These are phyloP conservation scores for Panicum virgatum DNA, from an alignment of 202 grass and related monocot species.

Conservation along the genomic window DNA sequence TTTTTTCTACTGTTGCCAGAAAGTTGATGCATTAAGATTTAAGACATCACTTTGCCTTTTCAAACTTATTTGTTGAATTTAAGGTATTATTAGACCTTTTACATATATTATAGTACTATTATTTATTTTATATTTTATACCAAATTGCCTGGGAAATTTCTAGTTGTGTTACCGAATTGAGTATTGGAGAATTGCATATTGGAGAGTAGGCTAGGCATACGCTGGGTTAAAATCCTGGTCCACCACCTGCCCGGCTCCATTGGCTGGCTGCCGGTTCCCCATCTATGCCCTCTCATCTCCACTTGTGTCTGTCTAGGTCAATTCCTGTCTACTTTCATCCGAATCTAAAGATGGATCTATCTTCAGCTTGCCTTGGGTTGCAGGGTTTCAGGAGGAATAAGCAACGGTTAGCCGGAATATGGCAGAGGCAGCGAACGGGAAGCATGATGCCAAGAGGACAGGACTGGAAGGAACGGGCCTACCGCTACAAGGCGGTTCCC, in stretches of 20 bases:
- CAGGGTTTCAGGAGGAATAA: background rate
- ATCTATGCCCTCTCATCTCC: no score
- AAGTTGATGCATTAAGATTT: background rate
- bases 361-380: background rate
- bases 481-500: constrained; percentile 34
- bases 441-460: constrained; percentile 38
- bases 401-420: background rate
- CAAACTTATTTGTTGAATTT: no score
- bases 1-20: background rate
- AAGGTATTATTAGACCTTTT: background rate
- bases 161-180: background rate
- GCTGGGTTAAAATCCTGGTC: no score
- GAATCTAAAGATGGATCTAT: background rate
- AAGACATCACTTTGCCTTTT: background rate
- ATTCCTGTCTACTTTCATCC: background rate
- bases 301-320: background rate
- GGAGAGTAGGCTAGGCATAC: no score
- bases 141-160: background rate
- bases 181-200: background rate
- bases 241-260: no score
- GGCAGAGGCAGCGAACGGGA: constrained; percentile 23
- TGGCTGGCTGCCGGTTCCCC: no score
- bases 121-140: background rate
- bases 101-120: background rate
- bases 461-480: constrained; percentile 43